Base-by-base conservation (phyloP, 164 flowering plant genomes). In the Aristolochia fimbriata region DNA sequence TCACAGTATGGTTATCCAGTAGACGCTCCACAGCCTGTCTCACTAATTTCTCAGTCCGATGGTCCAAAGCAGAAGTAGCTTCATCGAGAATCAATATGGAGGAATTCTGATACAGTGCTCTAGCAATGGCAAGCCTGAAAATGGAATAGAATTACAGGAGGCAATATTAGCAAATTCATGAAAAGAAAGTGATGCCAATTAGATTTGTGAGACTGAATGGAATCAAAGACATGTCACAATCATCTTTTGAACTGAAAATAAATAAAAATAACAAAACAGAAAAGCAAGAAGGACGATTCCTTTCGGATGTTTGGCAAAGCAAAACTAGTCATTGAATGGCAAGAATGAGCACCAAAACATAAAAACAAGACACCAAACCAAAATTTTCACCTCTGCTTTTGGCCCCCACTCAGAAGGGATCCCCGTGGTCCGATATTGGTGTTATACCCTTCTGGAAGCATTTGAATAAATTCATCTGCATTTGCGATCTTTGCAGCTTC, bases 41-140 rank as follows among this genome's bases (percentile, higher is more conserved):
- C 59, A 94, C 96, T 76, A 88, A 72, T 62, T 69, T 64, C 85
- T 94, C 99, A 51, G 97, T 88, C 76, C 71, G 77, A 78, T 79
- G 79, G 75, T 94, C 99, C 58, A 94, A 72, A 49, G 97, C 97
- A 64, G 99, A 94, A 56, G 97, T 94, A 62, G 99, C 99, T 80
- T 94, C 99, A 75, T 94, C 99, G 71, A 94, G 62, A 56, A 94
- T 77, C 73, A 94, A 73, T 68, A 94, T 80, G 9, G 96, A 88
- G 5, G 93, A 71, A 55, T 91, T 75, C 71, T 94, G 91, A 70
- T 94, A 91, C 15, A 94, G 72, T 47, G 96, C 96, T 71, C 99
- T 83, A n/a, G 99, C 99, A 71, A 94, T 91, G 64, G 99, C 91
- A 61, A 94, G 66, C 76, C 99, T 94, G 85, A 6, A 14, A 55